Conservation (phyloP, 805 yeast genomes). For the Saccharomycopsis sp. region DNA sequence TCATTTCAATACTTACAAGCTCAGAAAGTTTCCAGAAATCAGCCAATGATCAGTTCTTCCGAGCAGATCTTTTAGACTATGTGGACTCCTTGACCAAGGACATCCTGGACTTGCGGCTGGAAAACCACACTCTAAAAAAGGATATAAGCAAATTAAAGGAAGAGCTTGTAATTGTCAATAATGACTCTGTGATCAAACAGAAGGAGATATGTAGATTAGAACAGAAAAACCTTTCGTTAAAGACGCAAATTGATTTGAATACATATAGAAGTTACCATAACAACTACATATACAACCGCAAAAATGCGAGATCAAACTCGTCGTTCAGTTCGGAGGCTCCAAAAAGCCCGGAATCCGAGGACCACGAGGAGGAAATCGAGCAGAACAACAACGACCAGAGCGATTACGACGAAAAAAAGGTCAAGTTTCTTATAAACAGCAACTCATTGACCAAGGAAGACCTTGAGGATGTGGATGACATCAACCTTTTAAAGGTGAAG, state of each 20-base stretch:
- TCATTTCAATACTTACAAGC: background rate
- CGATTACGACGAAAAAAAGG: background rate
- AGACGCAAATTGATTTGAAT: slow-evolving; percentile 12
- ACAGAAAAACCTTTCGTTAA: slow-evolving; percentile 7
- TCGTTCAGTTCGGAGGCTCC: background rate
- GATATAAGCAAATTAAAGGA: slow-evolving; percentile 17
- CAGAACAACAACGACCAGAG: background rate
- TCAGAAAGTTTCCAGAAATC: background rate
- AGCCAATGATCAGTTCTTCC: slow-evolving; percentile 12
- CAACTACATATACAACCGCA: slow-evolving; percentile 4
- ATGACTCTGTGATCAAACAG: slow-evolving; percentile 15
- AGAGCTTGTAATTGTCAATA: slow-evolving; percentile 17
- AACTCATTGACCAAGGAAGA: slow-evolving; percentile 10
- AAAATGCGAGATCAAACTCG: background rate
- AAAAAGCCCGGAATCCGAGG: background rate
- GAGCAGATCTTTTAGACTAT: slow-evolving; percentile 20
- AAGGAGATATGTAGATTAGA: slow-evolving; percentile 18
- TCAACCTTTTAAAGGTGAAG: slow-evolving; percentile 11
- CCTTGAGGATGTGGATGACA: slow-evolving; percentile 14
- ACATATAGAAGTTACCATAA: slow-evolving; percentile 15
- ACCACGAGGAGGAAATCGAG: background rate
- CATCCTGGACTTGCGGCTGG: slow-evolving; percentile 5
- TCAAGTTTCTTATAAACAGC: slow-evolving; percentile 13
- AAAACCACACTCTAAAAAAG: slow-evolving; percentile 9
- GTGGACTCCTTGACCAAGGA: slow-evolving; percentile 15